Evolutionary conservation across 768 basidiomycete species (phyloP), one percentile per base, ranked within the genome.

Genomic region (Termitomyces bulborhizus): DNA sequence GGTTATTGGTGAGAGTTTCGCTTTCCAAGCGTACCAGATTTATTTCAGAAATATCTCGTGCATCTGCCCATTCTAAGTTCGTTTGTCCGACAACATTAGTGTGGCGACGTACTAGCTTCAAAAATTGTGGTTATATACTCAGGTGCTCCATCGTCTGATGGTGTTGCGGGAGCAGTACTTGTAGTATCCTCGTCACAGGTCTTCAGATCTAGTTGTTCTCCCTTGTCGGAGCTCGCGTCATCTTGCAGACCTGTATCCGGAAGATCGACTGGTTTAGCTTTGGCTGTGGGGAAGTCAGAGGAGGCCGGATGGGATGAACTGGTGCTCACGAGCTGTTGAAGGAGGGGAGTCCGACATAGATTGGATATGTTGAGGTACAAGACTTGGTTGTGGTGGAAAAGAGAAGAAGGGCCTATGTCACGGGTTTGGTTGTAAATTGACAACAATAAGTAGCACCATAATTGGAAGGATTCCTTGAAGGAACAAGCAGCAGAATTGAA

Each of bases 1-100:
- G 49, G 45, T 39, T 16, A n/a, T n/a, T 24, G 39, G 40, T 3
- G 37, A 46, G 15, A 37, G 21, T 41, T 39, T 26, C 13, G 32
- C 31, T 8, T 16, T 41, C 1, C 29, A 18, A 34, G 46, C 50
- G 26, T 39, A 66, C 67, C 56, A 64, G 57, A 45, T 69, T 66
- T 42, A 65, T 62, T 27, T 68, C 67, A 49, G 67, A 62, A 34
- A 63, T 54, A 50, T 51, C 40, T 7, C 18, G 41, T 21, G 8
- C 45, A 54, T 37, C 43, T 46, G 12, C 16, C 32, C 13, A 31
- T 42, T n/a, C 21, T 36, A 21, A 9, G 27, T 40, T 50, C 37
- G n/a, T 27, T 26, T 39, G 36, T 37, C 16, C 15, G 21, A 39
- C 26, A 40, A 27, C 16, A 39, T n/a, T 12, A 16, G 26, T 24